Base-by-base conservation (phyloP, 108 stramenopile genomes). In the Epithemia pelagica region DNA sequence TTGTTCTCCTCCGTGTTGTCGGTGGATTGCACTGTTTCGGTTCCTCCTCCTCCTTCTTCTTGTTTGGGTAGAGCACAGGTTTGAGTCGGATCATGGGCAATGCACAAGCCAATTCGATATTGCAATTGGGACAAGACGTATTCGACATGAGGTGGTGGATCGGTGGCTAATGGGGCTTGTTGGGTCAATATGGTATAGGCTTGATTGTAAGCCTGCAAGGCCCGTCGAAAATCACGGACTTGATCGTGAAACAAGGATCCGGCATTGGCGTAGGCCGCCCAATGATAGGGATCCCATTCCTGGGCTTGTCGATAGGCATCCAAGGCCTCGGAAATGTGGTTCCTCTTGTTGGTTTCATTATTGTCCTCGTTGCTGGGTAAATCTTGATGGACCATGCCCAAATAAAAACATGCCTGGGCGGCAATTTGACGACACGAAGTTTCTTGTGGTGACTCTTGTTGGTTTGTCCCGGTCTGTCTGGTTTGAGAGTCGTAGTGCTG, bases 301-400 rank as follows among this genome's bases (percentile, higher is more conserved):
- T 78, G 70, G 2, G 88, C 75, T 54, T 65, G 68, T 1, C 72
- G 74, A 67, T 89, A 89, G 21, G 79, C 72, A 19, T 75, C 62
- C 1, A 66, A 69, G 27, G 75, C 73, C 23, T 72, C 59, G 10
- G 37, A 10, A 15, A 46, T 15, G 5, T 46, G 37, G 15, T 46
- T 5, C n/a, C n/a, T n/a, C n/a, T n/a, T n/a, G n/a, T n/a, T n/a
- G n/a, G n/a, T n/a, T n/a, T n/a, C n/a, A n/a, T n/a, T n/a, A n/a
- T n/a, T n/a, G n/a, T n/a, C n/a, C n/a, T n/a, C n/a, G n/a, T n/a
- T n/a, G 23, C 32, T n/a, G 20, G 32, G 61, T 8, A 72, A 31
- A 26, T 83, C 84, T 53, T 89, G 84, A 69, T 83, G 75, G 30
- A 77, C 80, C 85, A 86, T 86, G 31, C 85, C 88, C 21, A 86